phyloP scores from a whole-genome alignment of 2,329 filamentous ascomycete genomes.

The Nemania diffusa region DNA sequence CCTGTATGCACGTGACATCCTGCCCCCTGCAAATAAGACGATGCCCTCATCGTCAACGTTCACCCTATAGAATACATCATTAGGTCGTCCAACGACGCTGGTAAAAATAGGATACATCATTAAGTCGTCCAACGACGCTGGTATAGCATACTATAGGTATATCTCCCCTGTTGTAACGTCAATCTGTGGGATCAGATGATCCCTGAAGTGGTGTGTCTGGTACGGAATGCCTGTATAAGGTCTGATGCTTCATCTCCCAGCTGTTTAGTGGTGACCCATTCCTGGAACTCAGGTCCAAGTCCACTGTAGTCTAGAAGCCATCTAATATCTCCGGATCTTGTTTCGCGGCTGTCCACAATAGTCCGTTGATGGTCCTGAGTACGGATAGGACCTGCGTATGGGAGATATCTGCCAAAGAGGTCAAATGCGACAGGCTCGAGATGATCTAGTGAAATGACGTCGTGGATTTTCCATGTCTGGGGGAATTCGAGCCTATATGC shows the following conservation, averaged over 20 bases:
- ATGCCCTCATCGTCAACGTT: background rate
- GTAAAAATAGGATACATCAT: no score
- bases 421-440: conserved; percentile 14
- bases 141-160: no score
- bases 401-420: conserved; percentile 1
- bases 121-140: no score
- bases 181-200: no score
- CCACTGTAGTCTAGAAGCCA: background rate
- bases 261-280: background rate
- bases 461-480: background rate
- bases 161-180: no score
- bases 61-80: background rate
- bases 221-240: no score
- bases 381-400: background rate
- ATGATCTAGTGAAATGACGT: conserved; percentile 16
- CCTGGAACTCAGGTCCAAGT: background rate
- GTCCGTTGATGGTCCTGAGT: background rate
- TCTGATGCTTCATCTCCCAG: background rate
- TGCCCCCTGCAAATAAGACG: no score
- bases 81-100: no score
- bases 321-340: background rate
- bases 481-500: conserved; percentile 13
- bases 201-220: no score
- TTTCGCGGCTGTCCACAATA: background rate
- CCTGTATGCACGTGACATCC: no score